Conservation (phyloP, 768 basidiomycete species). For the Lyophyllum semitale region DNA sequence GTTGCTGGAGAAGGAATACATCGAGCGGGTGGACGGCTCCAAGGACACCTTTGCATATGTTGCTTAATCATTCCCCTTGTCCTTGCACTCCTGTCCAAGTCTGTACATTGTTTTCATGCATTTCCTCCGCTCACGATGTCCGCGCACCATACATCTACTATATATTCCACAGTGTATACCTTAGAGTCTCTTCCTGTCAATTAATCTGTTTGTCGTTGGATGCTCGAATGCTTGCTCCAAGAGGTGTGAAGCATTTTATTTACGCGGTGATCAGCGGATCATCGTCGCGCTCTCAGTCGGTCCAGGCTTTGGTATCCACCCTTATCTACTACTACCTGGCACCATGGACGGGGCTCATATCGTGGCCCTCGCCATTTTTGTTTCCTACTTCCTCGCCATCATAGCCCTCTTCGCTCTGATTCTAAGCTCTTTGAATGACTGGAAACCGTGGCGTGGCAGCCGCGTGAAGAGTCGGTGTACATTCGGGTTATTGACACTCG, state of each 20-base stretch:
- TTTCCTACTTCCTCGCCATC: conserved; percentile 28
- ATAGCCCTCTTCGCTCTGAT: conserved; percentile 21
- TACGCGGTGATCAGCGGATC: too few species aligned
- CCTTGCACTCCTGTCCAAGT: background rate
- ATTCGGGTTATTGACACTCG: conserved; percentile 23
- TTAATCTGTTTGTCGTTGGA: background rate
- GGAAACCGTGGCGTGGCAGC: background rate
- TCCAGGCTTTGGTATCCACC: too few species aligned
- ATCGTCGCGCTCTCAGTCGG: too few species aligned
- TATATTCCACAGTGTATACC: conserved; percentile 11
- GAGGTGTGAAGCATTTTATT: too few species aligned
- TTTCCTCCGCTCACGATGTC: background rate
- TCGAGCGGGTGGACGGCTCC: conserved; percentile 92
- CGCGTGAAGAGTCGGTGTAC: background rate
- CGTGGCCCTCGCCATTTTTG: conserved; percentile 18
- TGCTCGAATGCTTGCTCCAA: too few species aligned
- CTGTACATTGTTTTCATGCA: conserved; percentile 7
- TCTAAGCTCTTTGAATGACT: background rate
- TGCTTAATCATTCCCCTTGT: conserved; percentile 43
- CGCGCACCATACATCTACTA: conserved; percentile 3
- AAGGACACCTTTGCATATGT: conserved; percentile 87
- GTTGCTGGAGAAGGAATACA: conserved; percentile 96
- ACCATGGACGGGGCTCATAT: background rate
- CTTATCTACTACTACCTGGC: background rate
- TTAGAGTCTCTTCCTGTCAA: background rate